Evolutionary conservation across 805 yeast species (phyloP), one percentile per base, ranked within the genome.

Genomic region (Blastobotrys mokoenaii): DNA sequence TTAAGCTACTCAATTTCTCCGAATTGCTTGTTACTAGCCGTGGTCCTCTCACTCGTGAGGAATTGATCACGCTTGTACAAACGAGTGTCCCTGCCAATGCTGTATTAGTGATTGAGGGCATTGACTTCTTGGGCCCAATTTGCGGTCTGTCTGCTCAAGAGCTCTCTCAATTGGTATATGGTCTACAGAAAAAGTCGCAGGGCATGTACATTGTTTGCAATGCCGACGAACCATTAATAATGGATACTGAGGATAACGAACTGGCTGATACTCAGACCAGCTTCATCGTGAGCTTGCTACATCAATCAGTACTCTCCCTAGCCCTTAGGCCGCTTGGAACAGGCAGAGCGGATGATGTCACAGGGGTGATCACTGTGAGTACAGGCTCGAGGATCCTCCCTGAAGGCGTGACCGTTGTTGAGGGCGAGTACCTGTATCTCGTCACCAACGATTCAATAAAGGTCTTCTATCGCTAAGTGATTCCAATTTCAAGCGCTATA

Each of bases 301-400:
- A 79, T 53, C 70, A 73, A 46, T 67, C 84, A 0, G 67, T 70
- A 29, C 49, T 78, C 36, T 68, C 77, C 34, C 51, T 86, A n/a
- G 68, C 72, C 16, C 57, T 86, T 31, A 73, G 76, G 54, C 88
- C 95, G 1, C 65, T 87, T 48, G 69, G 74, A 2, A 85, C 95
- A 0, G 95, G 95, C 0, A 70, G 86, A 53, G 95, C 96, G 0
- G 76, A 74, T 38, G 96, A 87, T 58, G 74, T 84, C 2, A 82
- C 95, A 0, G 96, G 96, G 1, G 70, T 80, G 3, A 57, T 87
- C 35, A 68, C 75, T 0, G 70, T 87, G 0, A 63, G 80, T 0
- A 66, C 65, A 41, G 95, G 95, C 0, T 67, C 79, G 2, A 47
- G 69, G 1, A 63, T 71, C 2, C 51, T 52, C n/a, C 53, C 55